Evolutionary conservation across 2,329 filamentous ascomycete species (phyloP).

Genomic region (Trichophyton benhamiae): DNA sequence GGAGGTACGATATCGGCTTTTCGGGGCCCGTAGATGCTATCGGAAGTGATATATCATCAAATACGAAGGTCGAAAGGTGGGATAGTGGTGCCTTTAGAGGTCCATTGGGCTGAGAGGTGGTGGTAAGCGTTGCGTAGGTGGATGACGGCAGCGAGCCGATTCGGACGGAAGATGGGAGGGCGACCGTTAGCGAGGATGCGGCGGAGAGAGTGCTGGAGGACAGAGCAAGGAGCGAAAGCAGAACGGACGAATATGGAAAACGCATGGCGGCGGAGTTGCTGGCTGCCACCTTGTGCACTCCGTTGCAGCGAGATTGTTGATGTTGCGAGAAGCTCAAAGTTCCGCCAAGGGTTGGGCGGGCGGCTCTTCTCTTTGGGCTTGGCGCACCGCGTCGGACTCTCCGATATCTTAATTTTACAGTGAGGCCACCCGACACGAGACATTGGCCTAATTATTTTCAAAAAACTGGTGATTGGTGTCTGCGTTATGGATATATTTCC

Average conservation of each 20-base stretch:
- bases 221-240: slow-evolving; percentile 15
- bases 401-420: too few relatives aligned
- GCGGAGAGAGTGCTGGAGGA: slow-evolving; percentile 14
- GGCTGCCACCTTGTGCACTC: background rate
- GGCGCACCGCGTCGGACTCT: too few relatives aligned
- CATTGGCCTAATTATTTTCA: too few relatives aligned
- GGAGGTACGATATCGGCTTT: slow-evolving; percentile 53
- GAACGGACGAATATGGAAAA: slow-evolving; percentile 11
- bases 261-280: background rate
- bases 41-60: slow-evolving; percentile 50
- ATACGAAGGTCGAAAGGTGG: slow-evolving; percentile 58
- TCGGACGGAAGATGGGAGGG: slow-evolving; percentile 33
- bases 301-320: background rate
- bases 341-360: too few relatives aligned
- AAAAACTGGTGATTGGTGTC: too few relatives aligned
- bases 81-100: slow-evolving; percentile 54
- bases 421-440: too few relatives aligned
- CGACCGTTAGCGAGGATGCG: slow-evolving; percentile 23
- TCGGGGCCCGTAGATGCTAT: slow-evolving; percentile 17
- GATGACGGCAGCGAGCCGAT: slow-evolving; percentile 31
- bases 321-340: background rate
- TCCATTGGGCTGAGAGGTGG: slow-evolving; percentile 31
- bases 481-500: too few relatives aligned
- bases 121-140: slow-evolving; percentile 42
- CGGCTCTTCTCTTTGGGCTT: too few relatives aligned